These are phyloP conservation scores for Wickerhamiella infanticola DNA, from an alignment of 1,139 yeast species.

Conservation along the genomic window DNA sequence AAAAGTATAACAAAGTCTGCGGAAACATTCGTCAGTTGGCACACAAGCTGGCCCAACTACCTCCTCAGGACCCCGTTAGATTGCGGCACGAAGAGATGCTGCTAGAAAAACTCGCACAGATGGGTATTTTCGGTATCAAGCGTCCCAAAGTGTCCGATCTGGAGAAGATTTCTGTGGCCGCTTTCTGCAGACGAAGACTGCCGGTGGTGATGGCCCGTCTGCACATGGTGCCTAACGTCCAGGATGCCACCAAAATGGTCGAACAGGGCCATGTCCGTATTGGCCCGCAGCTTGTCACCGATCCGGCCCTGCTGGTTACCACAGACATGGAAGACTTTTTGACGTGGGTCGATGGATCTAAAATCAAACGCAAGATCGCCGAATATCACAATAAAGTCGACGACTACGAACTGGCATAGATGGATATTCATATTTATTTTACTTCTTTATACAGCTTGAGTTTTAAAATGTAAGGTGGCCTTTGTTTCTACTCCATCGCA, in stretches of 20 bases:
- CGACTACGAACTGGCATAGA: constrained; percentile 24
- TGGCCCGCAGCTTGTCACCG: constrained; percentile 90
- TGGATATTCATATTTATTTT: constrained; percentile 12
- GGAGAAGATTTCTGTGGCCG: constrained; percentile 84
- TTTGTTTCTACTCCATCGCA: constrained; percentile 62
- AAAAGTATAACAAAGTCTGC: constrained; percentile 79
- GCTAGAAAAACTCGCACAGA: constrained; percentile 68
- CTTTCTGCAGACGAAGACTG: constrained; percentile 78
- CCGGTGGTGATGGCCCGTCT: constrained; percentile 92
- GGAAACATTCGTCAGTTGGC: constrained; percentile 84
- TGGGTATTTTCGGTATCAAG: constrained; percentile 51
- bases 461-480: constrained; percentile 6
- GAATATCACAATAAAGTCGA: constrained; percentile 59
- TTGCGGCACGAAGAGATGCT: constrained; percentile 74
- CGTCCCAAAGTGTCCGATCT: constrained; percentile 75
- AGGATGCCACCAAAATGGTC: constrained; percentile 79
- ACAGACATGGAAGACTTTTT: constrained; percentile 83
- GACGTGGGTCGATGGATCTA: constrained; percentile 92
- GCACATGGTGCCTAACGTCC: constrained; percentile 82
- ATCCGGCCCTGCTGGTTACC: constrained; percentile 88
- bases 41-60: constrained; percentile 64
- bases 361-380: constrained; percentile 79
- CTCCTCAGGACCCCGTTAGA: constrained; percentile 75
- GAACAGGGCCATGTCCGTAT: constrained; percentile 97
- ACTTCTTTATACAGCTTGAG: constrained; percentile 37